Evolutionary conservation across 441 rosid species (phyloP).

Genomic region (Brassica hybrid): DNA sequence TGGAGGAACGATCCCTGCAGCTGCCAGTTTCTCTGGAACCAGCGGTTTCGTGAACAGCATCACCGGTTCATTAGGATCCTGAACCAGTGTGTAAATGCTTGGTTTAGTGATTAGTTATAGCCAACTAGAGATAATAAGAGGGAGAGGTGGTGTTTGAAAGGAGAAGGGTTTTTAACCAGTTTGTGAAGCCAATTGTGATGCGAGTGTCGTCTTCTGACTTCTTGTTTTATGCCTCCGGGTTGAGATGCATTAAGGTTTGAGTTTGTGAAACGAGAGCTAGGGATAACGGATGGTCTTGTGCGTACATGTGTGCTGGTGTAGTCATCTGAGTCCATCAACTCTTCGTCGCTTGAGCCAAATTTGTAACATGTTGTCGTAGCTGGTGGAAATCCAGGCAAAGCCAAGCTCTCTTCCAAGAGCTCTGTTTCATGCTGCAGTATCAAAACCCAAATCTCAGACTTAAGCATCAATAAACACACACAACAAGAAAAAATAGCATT

Average conservation of each 20-base stretch:
- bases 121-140: neutral
- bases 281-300: too few species aligned
- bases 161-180: neutral
- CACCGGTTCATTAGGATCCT: slow-evolving; percentile 13
- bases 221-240: too few species aligned
- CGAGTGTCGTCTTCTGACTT: too few species aligned
- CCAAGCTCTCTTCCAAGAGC: slow-evolving; percentile 82
- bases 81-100: neutral
- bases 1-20: slow-evolving; percentile 76
- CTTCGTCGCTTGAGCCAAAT: too few species aligned
- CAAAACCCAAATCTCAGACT: neutral
- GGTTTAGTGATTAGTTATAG: neutral
- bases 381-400: slow-evolving; percentile 55
- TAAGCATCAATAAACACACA: neutral
- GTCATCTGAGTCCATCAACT: too few species aligned
- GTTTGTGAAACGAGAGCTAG: too few species aligned
- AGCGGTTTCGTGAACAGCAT: neutral
- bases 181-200: too few species aligned
- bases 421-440: slow-evolving; percentile 73
- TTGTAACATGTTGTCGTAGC: too few species aligned
- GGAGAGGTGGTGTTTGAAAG: neutral
- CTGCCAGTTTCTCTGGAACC: slow-evolving; percentile 24
- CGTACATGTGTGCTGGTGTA: too few species aligned
- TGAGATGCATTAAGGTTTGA: too few species aligned
- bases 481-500: too few species aligned